phyloP scores from a whole-genome alignment of 2,329 filamentous ascomycete species.

The Dactylonectria macrodidyma region DNA sequence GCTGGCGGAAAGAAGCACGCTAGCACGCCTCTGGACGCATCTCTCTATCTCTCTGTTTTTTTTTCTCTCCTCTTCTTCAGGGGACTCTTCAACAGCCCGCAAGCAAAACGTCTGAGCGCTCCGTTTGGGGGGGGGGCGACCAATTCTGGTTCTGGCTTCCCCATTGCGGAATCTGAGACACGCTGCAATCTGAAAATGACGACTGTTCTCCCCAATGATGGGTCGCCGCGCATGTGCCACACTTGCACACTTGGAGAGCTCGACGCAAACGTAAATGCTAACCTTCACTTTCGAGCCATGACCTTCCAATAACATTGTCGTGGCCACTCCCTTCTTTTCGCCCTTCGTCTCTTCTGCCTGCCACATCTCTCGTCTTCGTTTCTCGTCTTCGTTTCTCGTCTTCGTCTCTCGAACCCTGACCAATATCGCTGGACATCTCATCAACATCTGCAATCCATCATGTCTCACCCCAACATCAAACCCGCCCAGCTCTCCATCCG shows the following conservation, averaged over 20 bases:
- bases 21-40: constrained; percentile 3
- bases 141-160: background rate
- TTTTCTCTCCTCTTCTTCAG: background rate
- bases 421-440: background rate
- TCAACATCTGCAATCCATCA: constrained; percentile 38
- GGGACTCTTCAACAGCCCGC: background rate
- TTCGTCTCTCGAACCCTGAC: background rate
- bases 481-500: constrained; percentile 70
- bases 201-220: constrained; percentile 10
- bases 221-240: constrained; percentile 1
- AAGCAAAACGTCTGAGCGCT: background rate
- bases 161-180: constrained; percentile 26
- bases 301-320: constrained; percentile 12
- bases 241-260: constrained; percentile 4
- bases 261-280: constrained; percentile 17
- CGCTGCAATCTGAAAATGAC: constrained; percentile 6
- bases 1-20: background rate
- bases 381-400: constrained; percentile 2
- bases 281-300: constrained; percentile 15
- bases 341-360: background rate
- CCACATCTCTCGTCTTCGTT: background rate
- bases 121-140: background rate
- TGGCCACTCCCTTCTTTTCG: background rate
- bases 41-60: background rate
- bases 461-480: constrained; percentile 59